Base-by-base conservation (phyloP, 306 rosid species). In the Cyclanthera cordifolia region DNA sequence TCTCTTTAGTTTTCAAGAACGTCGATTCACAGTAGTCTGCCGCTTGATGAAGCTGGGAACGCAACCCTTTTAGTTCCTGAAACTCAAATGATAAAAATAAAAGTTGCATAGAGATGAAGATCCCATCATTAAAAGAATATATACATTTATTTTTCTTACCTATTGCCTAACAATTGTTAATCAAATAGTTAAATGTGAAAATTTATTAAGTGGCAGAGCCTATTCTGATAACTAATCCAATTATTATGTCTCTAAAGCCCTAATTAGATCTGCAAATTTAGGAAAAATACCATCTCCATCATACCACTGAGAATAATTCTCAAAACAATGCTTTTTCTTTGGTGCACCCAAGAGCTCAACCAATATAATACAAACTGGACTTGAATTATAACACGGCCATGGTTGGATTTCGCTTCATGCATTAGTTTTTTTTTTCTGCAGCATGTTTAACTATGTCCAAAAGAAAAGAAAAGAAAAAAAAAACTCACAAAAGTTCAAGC, bases 21-120 rank as follows among this genome's bases (percentile, higher is more conserved):
- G 86, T 81, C 57, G 87, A 73, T 83, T 89, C 98, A 72, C 90
- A 84, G 57, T 82, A 84, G 76, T 93, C 98, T 52, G 98, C 98
- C 50, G 95, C 98, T 72, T 80, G 60, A 71, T 89, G 96, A 78
- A 93, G 94, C 84, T 93, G 96, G 63, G 85, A 75, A 72, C 89
- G 77, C 75, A 89, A 55, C 57, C 78, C 91, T 77, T 75, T 87
- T 13, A 89, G 80, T 64, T 87, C 96, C 98, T 93, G 68, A 45
- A 72, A 45, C 57, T 17, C 53, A 15, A 10, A 37, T 6, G 8
- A 28, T 16, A 2, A 53, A 12, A 14, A 25, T 47, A 67, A 17
- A 12, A 39, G 2, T 19, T 11, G 50, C 11, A 37, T 17, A 20
- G 30, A 3, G 25, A 34, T 60, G 8, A 16, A 60, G 48, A 8